A percentile compares a stretch with the other conserved stretches of the same genome.
Evolutionary conservation across 164 flowering plant genomes (phyloP).

Genomic region (Platanus orientalis): DNA sequence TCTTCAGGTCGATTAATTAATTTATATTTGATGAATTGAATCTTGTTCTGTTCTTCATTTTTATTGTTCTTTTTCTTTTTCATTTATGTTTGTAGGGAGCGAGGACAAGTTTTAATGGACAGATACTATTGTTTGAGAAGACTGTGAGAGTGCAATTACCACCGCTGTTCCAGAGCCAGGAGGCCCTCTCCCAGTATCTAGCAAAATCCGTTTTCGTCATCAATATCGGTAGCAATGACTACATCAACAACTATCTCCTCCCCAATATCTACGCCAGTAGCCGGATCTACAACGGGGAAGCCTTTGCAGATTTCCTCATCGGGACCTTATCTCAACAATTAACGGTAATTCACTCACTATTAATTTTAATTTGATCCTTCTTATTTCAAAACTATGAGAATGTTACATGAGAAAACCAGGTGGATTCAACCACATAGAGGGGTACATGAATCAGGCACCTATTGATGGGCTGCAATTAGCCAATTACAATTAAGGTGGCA

Average conservation of each 20-base stretch:
- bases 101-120: constrained; percentile 27
- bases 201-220: constrained; percentile 27
- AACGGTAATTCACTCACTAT: constrained; percentile 12
- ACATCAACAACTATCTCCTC: constrained; percentile 40
- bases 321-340: constrained; percentile 22
- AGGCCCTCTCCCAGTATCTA: constrained; percentile 14
- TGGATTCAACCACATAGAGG: too few species aligned
- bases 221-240: constrained; percentile 39
- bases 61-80: not conserved
- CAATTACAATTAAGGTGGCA: too few species aligned
- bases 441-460: too few species aligned
- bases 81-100: constrained; percentile 21
- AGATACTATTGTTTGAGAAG: constrained; percentile 26
- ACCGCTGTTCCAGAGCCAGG: constrained; percentile 12
- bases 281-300: constrained; percentile 17
- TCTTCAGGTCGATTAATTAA: too few species aligned
- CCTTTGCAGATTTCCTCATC: constrained; percentile 30
- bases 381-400: too few species aligned
- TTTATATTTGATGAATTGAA: too few species aligned
- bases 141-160: constrained; percentile 21
- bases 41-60: not conserved
- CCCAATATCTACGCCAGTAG: constrained; percentile 24
- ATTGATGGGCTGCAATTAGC: too few species aligned
- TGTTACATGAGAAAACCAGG: too few species aligned
- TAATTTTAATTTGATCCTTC: not conserved